Percentiles rank a stretch among this genome's conserved stretches.
These are phyloP conservation scores for Millerozyma acaciae DNA, from an alignment of 805 yeast genomes.

Conservation along the genomic window DNA sequence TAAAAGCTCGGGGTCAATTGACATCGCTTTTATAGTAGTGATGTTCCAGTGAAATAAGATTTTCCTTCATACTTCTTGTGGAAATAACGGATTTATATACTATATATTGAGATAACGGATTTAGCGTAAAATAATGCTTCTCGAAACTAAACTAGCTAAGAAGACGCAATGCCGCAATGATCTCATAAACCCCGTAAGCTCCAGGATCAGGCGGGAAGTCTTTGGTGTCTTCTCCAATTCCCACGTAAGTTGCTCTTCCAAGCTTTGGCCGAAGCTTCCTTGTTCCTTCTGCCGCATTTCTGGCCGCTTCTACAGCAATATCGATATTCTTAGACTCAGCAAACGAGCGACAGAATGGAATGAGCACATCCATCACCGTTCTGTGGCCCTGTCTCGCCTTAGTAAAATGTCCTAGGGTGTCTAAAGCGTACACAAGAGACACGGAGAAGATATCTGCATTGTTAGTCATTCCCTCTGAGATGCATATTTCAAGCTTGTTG, in stretches of 20 bases:
- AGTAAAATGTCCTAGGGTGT: constrained; percentile 26
- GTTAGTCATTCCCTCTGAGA: constrained; percentile 7
- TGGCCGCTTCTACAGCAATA: constrained; percentile 23
- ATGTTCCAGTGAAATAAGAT: too few relatives aligned
- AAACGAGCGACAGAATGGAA: constrained; percentile 28
- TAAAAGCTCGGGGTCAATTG: too few relatives aligned
- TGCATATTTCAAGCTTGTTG: constrained; percentile 13
- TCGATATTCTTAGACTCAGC: constrained; percentile 15
- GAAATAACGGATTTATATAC: too few relatives aligned
- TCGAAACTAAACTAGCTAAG: too few relatives aligned
- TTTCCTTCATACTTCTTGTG: too few relatives aligned
- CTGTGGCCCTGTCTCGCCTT: constrained; percentile 37
- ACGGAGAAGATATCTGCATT: constrained; percentile 14
- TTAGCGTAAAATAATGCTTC: too few relatives aligned
- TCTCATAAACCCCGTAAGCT: constrained; percentile 35
- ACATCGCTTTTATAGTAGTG: too few relatives aligned
- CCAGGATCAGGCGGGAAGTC: constrained; percentile 41
- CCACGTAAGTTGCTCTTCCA: constrained; percentile 38
- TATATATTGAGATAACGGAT: too few relatives aligned
- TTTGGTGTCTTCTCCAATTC: constrained; percentile 18
- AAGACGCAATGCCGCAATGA: constrained; percentile 19
- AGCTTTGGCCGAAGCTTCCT: constrained; percentile 28
- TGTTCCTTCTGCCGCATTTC: constrained; percentile 32
- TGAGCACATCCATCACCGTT: constrained; percentile 38
- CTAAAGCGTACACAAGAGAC: constrained; percentile 22